Base-by-base conservation (phyloP, 2,329 filamentous ascomycete species). In the Aspergillus flavus region DNA sequence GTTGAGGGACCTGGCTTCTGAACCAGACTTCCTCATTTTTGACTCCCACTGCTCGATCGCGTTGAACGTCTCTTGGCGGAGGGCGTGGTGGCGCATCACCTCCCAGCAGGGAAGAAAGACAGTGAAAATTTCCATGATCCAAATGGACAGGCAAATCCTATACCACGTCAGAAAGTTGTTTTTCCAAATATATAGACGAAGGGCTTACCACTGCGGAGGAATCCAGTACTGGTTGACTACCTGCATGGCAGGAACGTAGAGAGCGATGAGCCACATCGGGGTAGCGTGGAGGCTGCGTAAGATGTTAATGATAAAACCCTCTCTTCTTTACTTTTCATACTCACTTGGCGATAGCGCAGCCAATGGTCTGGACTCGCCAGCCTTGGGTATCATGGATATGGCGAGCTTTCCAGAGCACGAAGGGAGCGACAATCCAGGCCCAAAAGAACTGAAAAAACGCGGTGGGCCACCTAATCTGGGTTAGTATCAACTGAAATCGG, bases 31-130 rank as follows among this genome's bases (percentile, higher is more conserved):
- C 48, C 75, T 75, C 58, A 73, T 74, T 59, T 76, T 78, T 21
- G 64, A 53, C 62, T 80, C 79, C 74, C 79, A 80, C 60, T 77
- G 71, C 19, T 72, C 69, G 61, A 80, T 75, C 34, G 73, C 70
- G 61, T 78, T 72, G 62, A 76, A 72, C 16, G 73, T 78, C 55
- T 80, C 75, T 16, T 72, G 70, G 21, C 69, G 71, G 10, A 78
- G 72, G 12, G 67, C 64, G 61, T 73, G 72, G 55, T 76, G 72
- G 52, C 75, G 75, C 66, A 76, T 73, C 32, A 87, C 83, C 69
- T 89, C 85, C 75, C 82, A 84, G 73, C 87, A 84, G 7, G 89
- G 89, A 62, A 89, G 80, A 70, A 89, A 85, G 67, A 91, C 80
- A 59, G 87, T 86, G 69, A 87, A 87, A 55, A 88, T 81, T 69